These are phyloP conservation scores for Metschnikowia peoriensis DNA, from an alignment of 805 yeast species.

Conservation along the genomic window DNA sequence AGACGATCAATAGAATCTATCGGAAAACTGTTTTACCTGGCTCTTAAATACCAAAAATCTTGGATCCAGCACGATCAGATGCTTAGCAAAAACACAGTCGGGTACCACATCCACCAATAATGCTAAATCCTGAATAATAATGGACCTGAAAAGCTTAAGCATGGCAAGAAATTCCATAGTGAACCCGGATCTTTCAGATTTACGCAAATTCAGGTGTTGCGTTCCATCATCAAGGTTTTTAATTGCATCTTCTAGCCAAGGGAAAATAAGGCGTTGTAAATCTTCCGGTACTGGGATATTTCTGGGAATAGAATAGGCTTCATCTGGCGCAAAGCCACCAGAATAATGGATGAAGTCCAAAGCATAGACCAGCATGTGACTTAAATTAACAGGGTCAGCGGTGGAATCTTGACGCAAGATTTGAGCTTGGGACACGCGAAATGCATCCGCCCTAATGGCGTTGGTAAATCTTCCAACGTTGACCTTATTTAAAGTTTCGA, in stretches of 20 bases:
- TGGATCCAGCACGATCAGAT: not conserved
- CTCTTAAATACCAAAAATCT: not conserved
- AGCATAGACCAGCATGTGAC: not conserved
- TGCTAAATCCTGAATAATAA: constrained; percentile 10
- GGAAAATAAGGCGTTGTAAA: constrained; percentile 1
- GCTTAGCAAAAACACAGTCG: not conserved
- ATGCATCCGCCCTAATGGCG: not conserved
- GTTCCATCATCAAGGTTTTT: not conserved
- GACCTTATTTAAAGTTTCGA: not conserved
- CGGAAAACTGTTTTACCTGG: not conserved
- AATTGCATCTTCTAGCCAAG: constrained; percentile 4
- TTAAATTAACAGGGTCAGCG: not conserved
- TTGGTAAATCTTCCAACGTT: not conserved
- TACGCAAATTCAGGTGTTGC: not conserved
- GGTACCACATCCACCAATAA: constrained; percentile 1
- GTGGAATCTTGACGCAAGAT: not conserved
- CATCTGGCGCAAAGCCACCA: constrained; percentile 1
- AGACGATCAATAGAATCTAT: not conserved
- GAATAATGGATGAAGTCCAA: constrained; percentile 2
- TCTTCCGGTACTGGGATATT: constrained; percentile 1
- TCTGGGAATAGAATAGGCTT: constrained; percentile 3
- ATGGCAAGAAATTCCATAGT: not conserved
- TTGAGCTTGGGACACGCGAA: not conserved
- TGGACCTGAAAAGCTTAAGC: constrained; percentile 3
- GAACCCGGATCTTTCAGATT: not conserved